phyloP scores from a whole-genome alignment of 2,329 filamentous ascomycete species.

The Diaporthe sp. region DNA sequence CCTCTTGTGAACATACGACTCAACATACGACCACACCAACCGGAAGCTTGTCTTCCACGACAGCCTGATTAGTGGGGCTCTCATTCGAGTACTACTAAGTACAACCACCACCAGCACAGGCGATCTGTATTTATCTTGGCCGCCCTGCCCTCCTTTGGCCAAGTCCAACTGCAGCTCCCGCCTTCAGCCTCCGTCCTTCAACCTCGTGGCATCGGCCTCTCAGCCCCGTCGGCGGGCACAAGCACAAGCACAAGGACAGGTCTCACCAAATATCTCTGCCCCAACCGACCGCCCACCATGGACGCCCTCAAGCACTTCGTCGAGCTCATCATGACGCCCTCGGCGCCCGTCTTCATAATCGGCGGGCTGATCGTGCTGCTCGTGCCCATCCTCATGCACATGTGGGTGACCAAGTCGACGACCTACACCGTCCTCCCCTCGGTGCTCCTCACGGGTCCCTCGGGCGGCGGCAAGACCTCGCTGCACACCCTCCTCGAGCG shows the following conservation, averaged over 20 bases:
- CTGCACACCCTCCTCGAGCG: constrained; percentile 81
- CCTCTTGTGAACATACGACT: constrained; percentile 18
- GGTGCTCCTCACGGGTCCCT: constrained; percentile 85
- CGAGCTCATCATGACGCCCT: constrained; percentile 71
- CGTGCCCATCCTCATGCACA: constrained; percentile 83
- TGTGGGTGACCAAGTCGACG: constrained; percentile 76
- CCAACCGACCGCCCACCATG: constrained; percentile 48
- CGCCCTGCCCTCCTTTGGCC: background rate
- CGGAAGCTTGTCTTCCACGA: constrained; percentile 34
- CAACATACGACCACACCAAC: constrained; percentile 23
- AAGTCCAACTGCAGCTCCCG: background rate
- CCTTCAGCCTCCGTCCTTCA: background rate
- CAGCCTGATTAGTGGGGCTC: constrained; percentile 13
- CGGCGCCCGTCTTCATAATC: constrained; percentile 72
- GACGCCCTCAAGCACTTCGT: constrained; percentile 55
- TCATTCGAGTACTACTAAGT: background rate
- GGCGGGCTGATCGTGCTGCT: constrained; percentile 78
- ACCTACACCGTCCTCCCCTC: constrained; percentile 78
- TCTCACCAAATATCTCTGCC: background rate
- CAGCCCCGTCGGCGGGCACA: constrained; percentile 8
- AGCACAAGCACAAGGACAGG: constrained; percentile 19
- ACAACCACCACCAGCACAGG: background rate
- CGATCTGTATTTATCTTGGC: constrained; percentile 10
- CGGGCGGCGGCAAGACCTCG: constrained; percentile 87
- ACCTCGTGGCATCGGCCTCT: background rate